Conservation (phyloP, 495 filamentous ascomycete genomes). For the Tuber magnatum region DNA sequence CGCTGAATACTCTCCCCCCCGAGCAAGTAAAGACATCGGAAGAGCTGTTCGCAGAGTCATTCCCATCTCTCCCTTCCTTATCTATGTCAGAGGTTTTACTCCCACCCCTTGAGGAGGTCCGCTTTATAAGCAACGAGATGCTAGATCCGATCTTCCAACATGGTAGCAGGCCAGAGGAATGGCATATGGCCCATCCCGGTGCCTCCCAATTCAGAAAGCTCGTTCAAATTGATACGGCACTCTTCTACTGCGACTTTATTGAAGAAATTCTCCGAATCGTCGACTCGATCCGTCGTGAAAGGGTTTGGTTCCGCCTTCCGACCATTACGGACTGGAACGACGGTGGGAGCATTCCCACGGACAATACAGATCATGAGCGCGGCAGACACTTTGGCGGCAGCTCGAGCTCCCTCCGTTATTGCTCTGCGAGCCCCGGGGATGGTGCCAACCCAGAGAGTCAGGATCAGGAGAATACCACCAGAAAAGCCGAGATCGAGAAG, state of each 20-base stretch:
- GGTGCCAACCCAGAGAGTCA: background rate
- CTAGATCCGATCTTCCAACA: conserved; percentile 12
- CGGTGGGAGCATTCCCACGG: conserved; percentile 5
- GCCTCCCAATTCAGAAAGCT: conserved; percentile 30
- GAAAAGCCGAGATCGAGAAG: conserved; percentile 1
- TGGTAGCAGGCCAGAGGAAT: conserved; percentile 7
- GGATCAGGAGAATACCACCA: background rate
- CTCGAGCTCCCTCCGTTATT: conserved; percentile 4
- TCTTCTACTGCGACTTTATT: conserved; percentile 28
- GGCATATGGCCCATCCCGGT: conserved; percentile 17
- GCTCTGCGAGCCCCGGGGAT: conserved; percentile 11
- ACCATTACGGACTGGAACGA: conserved; percentile 20
- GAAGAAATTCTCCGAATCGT: conserved; percentile 28
- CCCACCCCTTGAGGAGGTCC: conserved; percentile 8
- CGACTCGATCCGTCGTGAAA: conserved; percentile 24
- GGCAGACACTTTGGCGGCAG: background rate
- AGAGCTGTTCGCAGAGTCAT: background rate
- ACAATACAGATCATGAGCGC: background rate
- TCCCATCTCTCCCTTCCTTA: background rate
- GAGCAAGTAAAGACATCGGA: background rate
- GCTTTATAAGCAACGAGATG: conserved; percentile 31
- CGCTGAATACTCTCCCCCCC: background rate
- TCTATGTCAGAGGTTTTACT: background rate
- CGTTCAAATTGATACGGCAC: conserved; percentile 25
- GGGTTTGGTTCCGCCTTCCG: conserved; percentile 26